These are phyloP conservation scores for Fusarium abutilonis DNA, from an alignment of 2,329 filamentous ascomycete genomes.

Conservation along the genomic window DNA sequence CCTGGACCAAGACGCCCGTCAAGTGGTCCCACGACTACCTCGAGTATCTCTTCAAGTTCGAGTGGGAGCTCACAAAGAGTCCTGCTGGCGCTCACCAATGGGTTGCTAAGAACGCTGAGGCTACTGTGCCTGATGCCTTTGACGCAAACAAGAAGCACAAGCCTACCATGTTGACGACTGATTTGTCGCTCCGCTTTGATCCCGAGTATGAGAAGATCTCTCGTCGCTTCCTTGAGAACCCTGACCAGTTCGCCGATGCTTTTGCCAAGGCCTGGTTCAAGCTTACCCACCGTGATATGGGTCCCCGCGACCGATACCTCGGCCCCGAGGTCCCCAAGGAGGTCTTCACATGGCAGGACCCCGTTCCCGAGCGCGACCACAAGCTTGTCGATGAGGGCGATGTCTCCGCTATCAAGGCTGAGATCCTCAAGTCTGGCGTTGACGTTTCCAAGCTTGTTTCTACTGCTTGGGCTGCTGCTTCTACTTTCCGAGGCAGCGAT, in stretches of 20 bases:
- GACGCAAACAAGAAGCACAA: constrained; percentile 36
- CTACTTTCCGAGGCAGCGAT: constrained; percentile 78
- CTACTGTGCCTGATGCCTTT: constrained; percentile 51
- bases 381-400: constrained; percentile 70
- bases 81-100: constrained; percentile 82
- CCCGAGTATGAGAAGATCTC: constrained; percentile 82
- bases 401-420: constrained; percentile 71
- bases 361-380: constrained; percentile 69
- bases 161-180: constrained; percentile 32
- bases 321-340: constrained; percentile 79
- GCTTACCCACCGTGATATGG: constrained; percentile 82
- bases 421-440: constrained; percentile 71
- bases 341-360: constrained; percentile 79
- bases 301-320: constrained; percentile 74
- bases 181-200: constrained; percentile 74
- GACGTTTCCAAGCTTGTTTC: constrained; percentile 69
- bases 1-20: constrained; percentile 76
- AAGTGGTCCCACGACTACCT: constrained; percentile 77
- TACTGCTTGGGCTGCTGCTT: constrained; percentile 74
- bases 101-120: constrained; percentile 67
- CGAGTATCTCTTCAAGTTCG: constrained; percentile 80
- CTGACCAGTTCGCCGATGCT: constrained; percentile 73
- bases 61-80: constrained; percentile 80
- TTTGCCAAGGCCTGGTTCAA: constrained; percentile 86
- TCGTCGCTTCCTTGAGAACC: constrained; percentile 74